Conservation (phyloP, 768 basidiomycete genomes). For the Rhodotorula sphaerocarpa region DNA sequence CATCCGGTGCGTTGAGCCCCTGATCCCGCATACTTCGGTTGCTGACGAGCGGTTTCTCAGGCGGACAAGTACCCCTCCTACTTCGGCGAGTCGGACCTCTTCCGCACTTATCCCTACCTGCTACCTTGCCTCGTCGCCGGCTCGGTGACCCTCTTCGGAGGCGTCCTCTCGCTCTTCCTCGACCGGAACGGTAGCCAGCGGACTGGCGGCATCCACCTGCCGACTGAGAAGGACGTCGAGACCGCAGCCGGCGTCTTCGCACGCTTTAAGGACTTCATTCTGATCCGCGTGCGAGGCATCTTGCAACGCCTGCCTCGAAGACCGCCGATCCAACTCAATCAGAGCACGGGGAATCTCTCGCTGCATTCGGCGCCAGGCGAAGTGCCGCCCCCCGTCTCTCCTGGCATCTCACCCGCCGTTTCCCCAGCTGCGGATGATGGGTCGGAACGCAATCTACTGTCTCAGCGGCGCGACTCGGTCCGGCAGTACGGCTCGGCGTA, state of each 20-base stretch:
- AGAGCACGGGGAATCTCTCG: neutral
- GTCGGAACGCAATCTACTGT: conserved; percentile 13
- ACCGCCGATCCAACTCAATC: conserved; percentile 4
- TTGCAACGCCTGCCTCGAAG: neutral
- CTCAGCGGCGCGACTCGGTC: conserved; percentile 4
- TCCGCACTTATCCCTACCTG: conserved; percentile 78
- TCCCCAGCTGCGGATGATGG: neutral
- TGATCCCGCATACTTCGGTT: neutral
- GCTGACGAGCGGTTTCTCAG: neutral
- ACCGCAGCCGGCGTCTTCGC: conserved; percentile 41
- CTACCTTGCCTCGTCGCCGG: conserved; percentile 76
- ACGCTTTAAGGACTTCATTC: neutral
- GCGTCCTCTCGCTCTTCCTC: conserved; percentile 77
- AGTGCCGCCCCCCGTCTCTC: conserved; percentile 7
- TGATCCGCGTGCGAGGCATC: neutral
- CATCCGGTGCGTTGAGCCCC: conserved; percentile 12
- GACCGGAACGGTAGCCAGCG: conserved; percentile 83
- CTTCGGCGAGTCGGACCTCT: conserved; percentile 54
- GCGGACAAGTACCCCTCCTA: conserved; percentile 67
- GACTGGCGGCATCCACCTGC: conserved; percentile 72
- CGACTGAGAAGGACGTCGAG: conserved; percentile 58
- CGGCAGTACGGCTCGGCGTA: conserved; percentile 34
- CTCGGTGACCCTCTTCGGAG: conserved; percentile 67
- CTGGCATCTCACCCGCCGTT: conserved; percentile 18
- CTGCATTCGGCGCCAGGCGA: conserved; percentile 3